phyloP scores from a whole-genome alignment of 805 yeast genomes.

The Candida germanica region DNA sequence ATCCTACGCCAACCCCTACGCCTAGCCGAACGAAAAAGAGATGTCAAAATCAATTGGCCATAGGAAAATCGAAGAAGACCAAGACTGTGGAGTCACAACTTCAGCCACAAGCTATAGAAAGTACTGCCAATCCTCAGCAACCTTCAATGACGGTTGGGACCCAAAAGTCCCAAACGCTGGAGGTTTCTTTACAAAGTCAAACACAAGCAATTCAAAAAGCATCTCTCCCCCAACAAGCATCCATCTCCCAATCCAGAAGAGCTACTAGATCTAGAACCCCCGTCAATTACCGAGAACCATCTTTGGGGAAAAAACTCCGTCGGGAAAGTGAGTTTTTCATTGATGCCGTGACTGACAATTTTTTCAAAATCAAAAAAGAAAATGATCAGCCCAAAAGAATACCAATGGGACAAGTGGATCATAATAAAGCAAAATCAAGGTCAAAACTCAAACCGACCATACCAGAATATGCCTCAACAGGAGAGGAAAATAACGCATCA shows the following conservation, averaged over 20 bases:
- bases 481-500: too few relatives aligned
- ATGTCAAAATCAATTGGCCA: background rate
- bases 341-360: constrained; percentile 52
- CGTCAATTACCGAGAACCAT: constrained; percentile 66
- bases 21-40: background rate
- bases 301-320: constrained; percentile 66
- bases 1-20: background rate
- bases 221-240: too few relatives aligned
- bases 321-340: constrained; percentile 57
- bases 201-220: too few relatives aligned
- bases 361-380: constrained; percentile 13
- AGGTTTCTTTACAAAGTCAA: too few relatives aligned
- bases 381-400: constrained; percentile 9
- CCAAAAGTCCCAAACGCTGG: too few relatives aligned
- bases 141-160: too few relatives aligned
- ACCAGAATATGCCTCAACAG: too few relatives aligned
- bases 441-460: too few relatives aligned
- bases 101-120: too few relatives aligned
- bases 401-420: constrained; percentile 6
- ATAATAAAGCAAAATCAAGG: constrained; percentile 7
- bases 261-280: constrained; percentile 45
- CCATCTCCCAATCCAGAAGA: too few relatives aligned
- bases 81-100: background rate
- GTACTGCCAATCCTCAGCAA: too few relatives aligned
- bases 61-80: background rate